Evolutionary conservation across 495 filamentous ascomycete species (phyloP), one percentile per base, ranked within the genome.

Genomic region (Amniculicola lignicola): DNA sequence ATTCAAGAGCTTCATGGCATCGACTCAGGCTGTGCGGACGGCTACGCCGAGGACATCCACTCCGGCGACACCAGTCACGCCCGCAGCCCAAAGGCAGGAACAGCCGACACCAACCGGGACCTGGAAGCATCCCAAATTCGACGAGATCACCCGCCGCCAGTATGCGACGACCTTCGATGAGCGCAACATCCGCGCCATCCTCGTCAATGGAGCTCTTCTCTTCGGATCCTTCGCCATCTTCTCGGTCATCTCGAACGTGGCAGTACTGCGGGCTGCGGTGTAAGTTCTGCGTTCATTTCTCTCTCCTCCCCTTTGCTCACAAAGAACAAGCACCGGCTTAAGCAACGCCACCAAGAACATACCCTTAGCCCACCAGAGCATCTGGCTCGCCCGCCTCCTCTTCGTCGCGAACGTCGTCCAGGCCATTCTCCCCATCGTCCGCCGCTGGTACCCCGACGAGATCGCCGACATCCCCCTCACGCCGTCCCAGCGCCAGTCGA

Each of bases 381-480:
- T 61, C 44, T 40, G 7, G 24, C 18, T 25, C 6, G 27, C 85
- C 18, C 85, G 83, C 49, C 59, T 81, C 12, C 63, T 89, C 36
- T 78, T 88, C 27, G 21, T 82, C 35, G 70, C 75, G 69, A 93
- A 91, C 69, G 82, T 92, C 51, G 52, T 75, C 54, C 55, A 80
- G 12, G 83, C 87, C 14, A 61, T 85, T 29, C 75, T 79, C 19
- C 93, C 89, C 11, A 78, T 96, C 18, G 68, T 88, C 65, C 79
- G 82, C 43, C 70, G 72, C 5, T 53, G 47, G 39, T 44, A 44
- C 44, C 79, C 76, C 51, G 90, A 95, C 69, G 81, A 92, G 56
- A 77, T 96, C 54, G 75, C 82, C 60, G 92, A 98, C 68, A 94
- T 98, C 42, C 83, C 93, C 56, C 78, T 98, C 46, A 96, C 90